phyloP scores from a whole-genome alignment of 495 filamentous ascomycete species.

The Chlorociboria aeruginascens region DNA sequence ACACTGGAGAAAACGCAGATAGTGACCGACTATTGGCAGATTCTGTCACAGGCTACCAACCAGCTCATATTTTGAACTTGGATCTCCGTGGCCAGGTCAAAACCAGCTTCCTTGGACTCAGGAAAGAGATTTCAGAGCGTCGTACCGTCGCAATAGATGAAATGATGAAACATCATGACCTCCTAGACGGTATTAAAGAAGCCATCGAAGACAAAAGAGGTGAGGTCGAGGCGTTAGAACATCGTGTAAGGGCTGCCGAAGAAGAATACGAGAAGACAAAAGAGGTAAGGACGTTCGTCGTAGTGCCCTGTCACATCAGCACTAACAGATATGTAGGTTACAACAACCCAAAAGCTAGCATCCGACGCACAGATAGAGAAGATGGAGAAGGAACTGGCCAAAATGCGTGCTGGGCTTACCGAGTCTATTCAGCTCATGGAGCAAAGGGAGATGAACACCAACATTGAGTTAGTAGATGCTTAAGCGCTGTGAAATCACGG shows the following conservation, averaged over 20 bases:
- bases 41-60: constrained; percentile 73
- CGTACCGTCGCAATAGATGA: constrained; percentile 70
- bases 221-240: constrained; percentile 86
- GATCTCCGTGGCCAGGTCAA: constrained; percentile 77
- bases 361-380: constrained; percentile 91
- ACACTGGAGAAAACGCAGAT: constrained; percentile 25
- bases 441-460: constrained; percentile 91
- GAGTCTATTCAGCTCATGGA: constrained; percentile 88
- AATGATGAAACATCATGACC: constrained; percentile 82
- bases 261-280: constrained; percentile 91
- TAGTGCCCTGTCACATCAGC: background rate
- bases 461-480: constrained; percentile 61
- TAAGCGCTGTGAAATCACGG: background rate
- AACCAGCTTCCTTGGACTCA: constrained; percentile 58
- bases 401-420: constrained; percentile 74
- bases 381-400: constrained; percentile 93
- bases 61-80: constrained; percentile 72
- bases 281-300: constrained; percentile 38
- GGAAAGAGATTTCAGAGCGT: constrained; percentile 81
- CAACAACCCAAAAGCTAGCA: constrained; percentile 71
- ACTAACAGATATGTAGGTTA: constrained; percentile 36
- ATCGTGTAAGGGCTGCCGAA: constrained; percentile 69
- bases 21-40: constrained; percentile 65
- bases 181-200: constrained; percentile 85
- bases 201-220: constrained; percentile 86